phyloP scores from a whole-genome alignment of 441 rosid genomes.

The Pelargonium cotyledonis region DNA sequence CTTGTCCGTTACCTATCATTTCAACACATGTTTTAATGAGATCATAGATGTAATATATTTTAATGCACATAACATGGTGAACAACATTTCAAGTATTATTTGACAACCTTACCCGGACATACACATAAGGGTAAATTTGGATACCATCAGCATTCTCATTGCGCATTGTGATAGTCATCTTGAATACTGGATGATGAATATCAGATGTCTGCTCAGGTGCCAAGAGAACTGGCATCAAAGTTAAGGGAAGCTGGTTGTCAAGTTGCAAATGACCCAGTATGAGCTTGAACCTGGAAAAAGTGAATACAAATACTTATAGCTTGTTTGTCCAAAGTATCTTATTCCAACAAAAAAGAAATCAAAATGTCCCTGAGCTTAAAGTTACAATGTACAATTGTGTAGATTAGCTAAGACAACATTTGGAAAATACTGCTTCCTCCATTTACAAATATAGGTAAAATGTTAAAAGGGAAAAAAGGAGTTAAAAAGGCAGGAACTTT shows the following conservation, averaged over 20 bases:
- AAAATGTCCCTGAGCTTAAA: too few relatives aligned
- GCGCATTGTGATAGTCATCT: slow-evolving; percentile 78
- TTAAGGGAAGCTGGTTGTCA: slow-evolving; percentile 94
- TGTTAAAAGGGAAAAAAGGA: too few relatives aligned
- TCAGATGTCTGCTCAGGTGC: slow-evolving; percentile 79
- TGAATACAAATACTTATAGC: slow-evolving; percentile 12
- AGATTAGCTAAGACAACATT: too few relatives aligned
- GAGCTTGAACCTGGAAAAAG: slow-evolving; percentile 82
- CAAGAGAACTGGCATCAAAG: slow-evolving; percentile 88
- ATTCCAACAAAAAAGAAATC: neutral
- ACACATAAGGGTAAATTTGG: slow-evolving; percentile 80
- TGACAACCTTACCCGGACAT: slow-evolving; percentile 70
- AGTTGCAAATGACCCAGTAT: slow-evolving; percentile 84
- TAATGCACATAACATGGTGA: slow-evolving; percentile 15
- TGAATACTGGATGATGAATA: slow-evolving; percentile 82
- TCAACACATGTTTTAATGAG: slow-evolving; percentile 14
- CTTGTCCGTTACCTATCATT: slow-evolving; percentile 72
- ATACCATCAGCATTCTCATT: slow-evolving; percentile 75
- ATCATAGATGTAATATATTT: slow-evolving; percentile 16
- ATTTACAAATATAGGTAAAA: too few relatives aligned
- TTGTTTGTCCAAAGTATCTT: slow-evolving; percentile 1
- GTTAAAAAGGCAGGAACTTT: too few relatives aligned
- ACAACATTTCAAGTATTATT: slow-evolving; percentile 13
- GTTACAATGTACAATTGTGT: too few relatives aligned
- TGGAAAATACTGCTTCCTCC: too few relatives aligned